phyloP scores from a whole-genome alignment of 2,329 filamentous ascomycete genomes.

The Trichoderma brevicompactum region DNA sequence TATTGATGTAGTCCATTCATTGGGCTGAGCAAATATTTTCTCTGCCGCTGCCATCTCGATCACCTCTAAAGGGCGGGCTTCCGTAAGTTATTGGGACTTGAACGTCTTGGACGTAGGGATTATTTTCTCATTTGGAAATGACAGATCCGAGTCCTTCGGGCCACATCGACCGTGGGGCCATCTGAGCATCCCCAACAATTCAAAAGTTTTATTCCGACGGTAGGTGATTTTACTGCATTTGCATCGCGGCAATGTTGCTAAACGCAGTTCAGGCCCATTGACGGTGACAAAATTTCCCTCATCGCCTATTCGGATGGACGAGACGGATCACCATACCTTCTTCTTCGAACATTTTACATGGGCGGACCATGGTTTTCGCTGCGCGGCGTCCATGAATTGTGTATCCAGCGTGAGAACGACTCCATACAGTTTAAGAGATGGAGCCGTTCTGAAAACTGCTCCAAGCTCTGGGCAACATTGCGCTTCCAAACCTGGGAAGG shows the following conservation, averaged over 20 bases:
- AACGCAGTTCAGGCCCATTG: conserved; percentile 51
- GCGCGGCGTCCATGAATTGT: conserved; percentile 59
- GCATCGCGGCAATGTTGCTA: not conserved
- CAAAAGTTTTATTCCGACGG: conserved; percentile 60
- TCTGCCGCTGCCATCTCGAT: conserved; percentile 55
- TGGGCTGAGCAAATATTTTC: conserved; percentile 67
- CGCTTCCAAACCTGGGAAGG: conserved; percentile 66
- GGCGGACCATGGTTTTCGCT: conserved; percentile 53
- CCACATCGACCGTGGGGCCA: conserved; percentile 51
- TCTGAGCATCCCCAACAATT: conserved; percentile 51
- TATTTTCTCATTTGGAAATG: conserved; percentile 15
- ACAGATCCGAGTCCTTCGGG: conserved; percentile 53
- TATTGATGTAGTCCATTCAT: conserved; percentile 51
- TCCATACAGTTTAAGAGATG: conserved; percentile 58
- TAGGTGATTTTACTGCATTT: conserved; percentile 39
- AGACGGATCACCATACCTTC: conserved; percentile 52
- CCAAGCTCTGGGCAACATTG: conserved; percentile 59
- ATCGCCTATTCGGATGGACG: conserved; percentile 54
- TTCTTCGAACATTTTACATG: conserved; percentile 50
- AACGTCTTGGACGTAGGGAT: not conserved
- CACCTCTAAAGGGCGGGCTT: conserved; percentile 50
- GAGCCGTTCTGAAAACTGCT: conserved; percentile 48
- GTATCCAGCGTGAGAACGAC: conserved; percentile 54
- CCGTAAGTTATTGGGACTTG: conserved; percentile 35
- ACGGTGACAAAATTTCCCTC: conserved; percentile 59